Evolutionary conservation across 2,329 filamentous ascomycete species (phyloP).

Genomic region (Aspergillus terreus): DNA sequence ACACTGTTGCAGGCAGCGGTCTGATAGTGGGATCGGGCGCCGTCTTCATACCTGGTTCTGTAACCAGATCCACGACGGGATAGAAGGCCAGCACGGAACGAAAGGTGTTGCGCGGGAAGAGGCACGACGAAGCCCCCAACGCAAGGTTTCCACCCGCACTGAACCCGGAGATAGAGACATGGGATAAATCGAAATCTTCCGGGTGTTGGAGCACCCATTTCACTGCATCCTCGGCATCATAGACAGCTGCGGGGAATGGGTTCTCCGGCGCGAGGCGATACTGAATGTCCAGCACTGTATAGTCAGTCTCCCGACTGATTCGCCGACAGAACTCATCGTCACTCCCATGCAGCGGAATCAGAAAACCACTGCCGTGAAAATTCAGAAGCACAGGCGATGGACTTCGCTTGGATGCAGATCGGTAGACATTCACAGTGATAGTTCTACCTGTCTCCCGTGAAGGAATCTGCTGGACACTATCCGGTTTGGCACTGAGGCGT

Average conservation of each 20-base stretch:
- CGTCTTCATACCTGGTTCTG: slow-evolving; percentile 15
- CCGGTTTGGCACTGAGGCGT: slow-evolving; percentile 11
- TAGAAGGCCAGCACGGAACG: slow-evolving; percentile 32
- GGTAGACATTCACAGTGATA: slow-evolving; percentile 32
- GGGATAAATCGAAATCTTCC: slow-evolving; percentile 29
- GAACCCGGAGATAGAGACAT: slow-evolving; percentile 39
- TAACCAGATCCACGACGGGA: slow-evolving; percentile 24
- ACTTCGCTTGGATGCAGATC: slow-evolving; percentile 7
- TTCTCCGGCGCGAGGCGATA: slow-evolving; percentile 41
- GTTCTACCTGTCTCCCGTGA: slow-evolving; percentile 26
- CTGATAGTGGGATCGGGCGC: slow-evolving; percentile 19
- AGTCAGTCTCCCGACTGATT: slow-evolving; percentile 22
- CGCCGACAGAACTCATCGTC: slow-evolving; percentile 30
- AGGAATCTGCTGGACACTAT: slow-evolving; percentile 26
- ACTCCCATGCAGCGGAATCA: slow-evolving; percentile 28
- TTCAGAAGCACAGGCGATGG: slow-evolving; percentile 31
- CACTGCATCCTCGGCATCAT: slow-evolving; percentile 40
- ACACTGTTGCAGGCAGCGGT: slow-evolving; percentile 19
- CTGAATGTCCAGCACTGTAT: slow-evolving; percentile 35
- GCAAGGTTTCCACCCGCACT: slow-evolving; percentile 43
- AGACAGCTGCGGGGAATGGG: slow-evolving; percentile 37
- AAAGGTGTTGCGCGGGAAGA: slow-evolving; percentile 30
- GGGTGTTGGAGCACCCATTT: slow-evolving; percentile 33
- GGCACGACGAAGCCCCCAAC: slow-evolving; percentile 27
- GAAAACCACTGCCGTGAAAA: slow-evolving; percentile 34